A percentile compares a stretch with the other conserved stretches of the same genome.
These are phyloP conservation scores for Diophrys appendiculata DNA, from an alignment of 73 alveolate genomes.

Conservation along the genomic window DNA sequence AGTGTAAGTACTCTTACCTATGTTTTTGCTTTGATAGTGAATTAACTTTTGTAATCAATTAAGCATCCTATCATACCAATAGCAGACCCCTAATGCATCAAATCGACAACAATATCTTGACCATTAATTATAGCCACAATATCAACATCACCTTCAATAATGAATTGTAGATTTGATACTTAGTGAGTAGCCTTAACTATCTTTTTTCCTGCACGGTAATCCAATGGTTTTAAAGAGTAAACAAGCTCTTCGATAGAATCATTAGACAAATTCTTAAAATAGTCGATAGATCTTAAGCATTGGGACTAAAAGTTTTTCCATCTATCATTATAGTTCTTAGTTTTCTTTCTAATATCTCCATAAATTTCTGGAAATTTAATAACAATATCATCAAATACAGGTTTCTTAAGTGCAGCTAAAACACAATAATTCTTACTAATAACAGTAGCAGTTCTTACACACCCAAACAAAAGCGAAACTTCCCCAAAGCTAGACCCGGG, in stretches of 20 bases:
- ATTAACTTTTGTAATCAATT: background rate
- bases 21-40: conserved; percentile 2
- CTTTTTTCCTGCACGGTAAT: conserved; percentile 4
- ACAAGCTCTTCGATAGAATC: conserved; percentile 6
- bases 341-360: background rate
- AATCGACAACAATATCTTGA: background rate
- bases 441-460: conserved; percentile 82
- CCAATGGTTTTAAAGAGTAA: background rate
- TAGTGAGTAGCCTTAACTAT: background rate
- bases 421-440: conserved; percentile 71
- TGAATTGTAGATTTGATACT: background rate
- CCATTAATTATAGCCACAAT: background rate
- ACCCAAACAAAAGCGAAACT: conserved; percentile 68
- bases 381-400: conserved; percentile 33
- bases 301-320: conserved; percentile 3
- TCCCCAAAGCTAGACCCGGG: conserved; percentile 79
- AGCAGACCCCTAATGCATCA: background rate
- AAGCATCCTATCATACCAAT: background rate
- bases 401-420: conserved; percentile 46
- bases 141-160: conserved; percentile 7
- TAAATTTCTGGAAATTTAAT: conserved; percentile 44
- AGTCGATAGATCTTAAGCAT: conserved; percentile 8
- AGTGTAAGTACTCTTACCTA: background rate
- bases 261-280: background rate
- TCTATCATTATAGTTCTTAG: conserved; percentile 10